Evolutionary conservation across 106 monocot genomes (phyloP).

Genomic region (Narthecium ossifragum): DNA sequence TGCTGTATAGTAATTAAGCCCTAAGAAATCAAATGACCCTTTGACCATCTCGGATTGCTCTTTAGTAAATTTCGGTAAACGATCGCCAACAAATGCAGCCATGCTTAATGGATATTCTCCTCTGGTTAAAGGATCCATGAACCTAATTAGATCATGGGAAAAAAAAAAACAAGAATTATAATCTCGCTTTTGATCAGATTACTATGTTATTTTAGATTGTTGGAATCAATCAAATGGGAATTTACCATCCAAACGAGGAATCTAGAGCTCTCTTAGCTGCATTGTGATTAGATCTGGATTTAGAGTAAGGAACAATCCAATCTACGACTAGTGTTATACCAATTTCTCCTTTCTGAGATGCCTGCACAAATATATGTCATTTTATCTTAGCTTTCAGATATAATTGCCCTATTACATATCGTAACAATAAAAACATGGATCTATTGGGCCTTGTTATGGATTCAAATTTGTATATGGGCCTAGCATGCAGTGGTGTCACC

Average conservation of each 20-base stretch:
- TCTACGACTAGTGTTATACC: conserved; percentile 37
- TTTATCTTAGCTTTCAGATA: too few relatives aligned
- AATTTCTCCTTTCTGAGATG: conserved; percentile 41
- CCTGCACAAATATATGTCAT: conserved; percentile 15
- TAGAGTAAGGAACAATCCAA: conserved; percentile 37
- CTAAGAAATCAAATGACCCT: conserved; percentile 60
- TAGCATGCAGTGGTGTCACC: too few relatives aligned
- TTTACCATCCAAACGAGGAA: conserved; percentile 61
- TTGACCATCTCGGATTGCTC: conserved; percentile 39
- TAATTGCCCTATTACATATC: too few relatives aligned
- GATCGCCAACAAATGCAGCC: conserved; percentile 36
- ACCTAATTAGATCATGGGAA: conserved; percentile 14
- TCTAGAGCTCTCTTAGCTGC: conserved; percentile 35
- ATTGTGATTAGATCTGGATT: conserved; percentile 18
- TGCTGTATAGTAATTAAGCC: conserved; percentile 61
- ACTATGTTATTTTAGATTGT: too few relatives aligned
- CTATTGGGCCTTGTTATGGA: too few relatives aligned
- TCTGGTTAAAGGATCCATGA: conserved; percentile 47
- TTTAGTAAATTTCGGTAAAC: conserved; percentile 46
- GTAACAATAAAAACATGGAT: too few relatives aligned
- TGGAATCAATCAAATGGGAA: too few relatives aligned
- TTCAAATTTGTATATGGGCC: too few relatives aligned
- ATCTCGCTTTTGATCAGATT: too few relatives aligned
- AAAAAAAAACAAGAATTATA: neutral
- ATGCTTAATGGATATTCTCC: conserved; percentile 60